phyloP scores from a whole-genome alignment of 2,329 filamentous ascomycete species.

The Shiraia bambusicola region DNA sequence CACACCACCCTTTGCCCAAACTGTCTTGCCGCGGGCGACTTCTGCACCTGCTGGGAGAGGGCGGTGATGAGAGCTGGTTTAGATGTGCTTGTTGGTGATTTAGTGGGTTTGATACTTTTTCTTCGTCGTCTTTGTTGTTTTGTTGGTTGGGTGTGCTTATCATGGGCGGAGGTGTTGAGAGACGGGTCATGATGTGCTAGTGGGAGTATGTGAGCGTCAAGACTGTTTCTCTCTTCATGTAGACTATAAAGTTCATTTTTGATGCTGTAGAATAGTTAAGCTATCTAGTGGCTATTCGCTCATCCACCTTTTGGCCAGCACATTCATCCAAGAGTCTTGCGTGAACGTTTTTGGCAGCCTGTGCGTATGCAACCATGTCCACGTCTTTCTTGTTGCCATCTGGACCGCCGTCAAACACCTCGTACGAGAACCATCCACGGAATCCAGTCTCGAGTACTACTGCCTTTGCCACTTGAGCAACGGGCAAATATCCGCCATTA shows the following conservation, averaged over 20 bases:
- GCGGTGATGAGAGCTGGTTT: too few relatives aligned
- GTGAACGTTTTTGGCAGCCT: constrained; percentile 54
- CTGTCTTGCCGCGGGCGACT: not conserved
- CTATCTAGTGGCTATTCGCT: constrained; percentile 16
- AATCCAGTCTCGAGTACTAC: constrained; percentile 70
- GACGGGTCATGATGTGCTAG: not conserved
- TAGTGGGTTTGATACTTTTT: too few relatives aligned
- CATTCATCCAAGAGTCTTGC: constrained; percentile 40
- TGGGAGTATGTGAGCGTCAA: not conserved
- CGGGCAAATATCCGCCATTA: constrained; percentile 69
- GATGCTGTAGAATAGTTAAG: too few relatives aligned
- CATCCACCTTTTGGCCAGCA: constrained; percentile 20
- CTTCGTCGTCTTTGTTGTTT: too few relatives aligned
- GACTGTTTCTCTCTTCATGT: too few relatives aligned
- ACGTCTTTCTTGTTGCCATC: constrained; percentile 57
- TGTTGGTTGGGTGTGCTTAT: constrained; percentile 17
- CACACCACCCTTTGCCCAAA: not conserved
- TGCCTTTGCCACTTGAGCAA: constrained; percentile 64
- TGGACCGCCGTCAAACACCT: constrained; percentile 66
- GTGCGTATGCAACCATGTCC: constrained; percentile 53
- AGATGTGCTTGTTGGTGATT: too few relatives aligned
- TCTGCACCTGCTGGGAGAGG: not conserved
- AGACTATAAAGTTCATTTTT: too few relatives aligned
- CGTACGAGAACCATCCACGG: constrained; percentile 66
- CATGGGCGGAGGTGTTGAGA: constrained; percentile 12